These are phyloP conservation scores for Zymoseptoria tritici DNA, from an alignment of 2,329 filamentous ascomycete species.

Conservation along the genomic window DNA sequence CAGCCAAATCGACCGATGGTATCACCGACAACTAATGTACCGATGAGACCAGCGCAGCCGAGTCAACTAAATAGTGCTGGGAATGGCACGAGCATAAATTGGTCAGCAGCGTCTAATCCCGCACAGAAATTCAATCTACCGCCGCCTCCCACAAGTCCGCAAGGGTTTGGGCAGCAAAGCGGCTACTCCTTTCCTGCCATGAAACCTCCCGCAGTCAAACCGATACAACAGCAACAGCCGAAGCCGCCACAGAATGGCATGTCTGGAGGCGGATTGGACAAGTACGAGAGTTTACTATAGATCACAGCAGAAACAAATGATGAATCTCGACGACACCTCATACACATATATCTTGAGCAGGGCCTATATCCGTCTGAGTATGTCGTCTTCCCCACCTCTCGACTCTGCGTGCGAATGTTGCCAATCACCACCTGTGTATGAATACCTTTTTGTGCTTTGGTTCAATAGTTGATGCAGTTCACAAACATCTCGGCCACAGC, in stretches of 20 bases:
- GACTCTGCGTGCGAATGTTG: background rate
- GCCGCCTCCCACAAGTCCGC: constrained; percentile 28
- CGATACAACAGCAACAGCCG: constrained; percentile 23
- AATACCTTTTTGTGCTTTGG: too few relatives aligned
- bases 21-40: constrained; percentile 17
- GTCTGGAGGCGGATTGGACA: constrained; percentile 1
- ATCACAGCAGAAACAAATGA: background rate
- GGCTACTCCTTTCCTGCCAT: constrained; percentile 33
- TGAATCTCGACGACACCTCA: background rate
- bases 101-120: constrained; percentile 37
- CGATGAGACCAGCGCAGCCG: constrained; percentile 27
- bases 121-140: constrained; percentile 17
- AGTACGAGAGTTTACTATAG: constrained; percentile 3
- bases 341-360: background rate
- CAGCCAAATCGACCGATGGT: constrained; percentile 30
- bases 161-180: constrained; percentile 28
- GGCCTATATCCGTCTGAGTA: background rate
- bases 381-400: background rate
- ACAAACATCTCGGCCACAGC: too few relatives aligned
- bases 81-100: constrained; percentile 43
- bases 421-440: too few relatives aligned
- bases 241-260: background rate
- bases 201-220: constrained; percentile 30
- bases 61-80: constrained; percentile 2
- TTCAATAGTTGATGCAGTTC: too few relatives aligned